Conservation (phyloP, 306 rosid genomes). For the Begonia loranthoides region DNA sequence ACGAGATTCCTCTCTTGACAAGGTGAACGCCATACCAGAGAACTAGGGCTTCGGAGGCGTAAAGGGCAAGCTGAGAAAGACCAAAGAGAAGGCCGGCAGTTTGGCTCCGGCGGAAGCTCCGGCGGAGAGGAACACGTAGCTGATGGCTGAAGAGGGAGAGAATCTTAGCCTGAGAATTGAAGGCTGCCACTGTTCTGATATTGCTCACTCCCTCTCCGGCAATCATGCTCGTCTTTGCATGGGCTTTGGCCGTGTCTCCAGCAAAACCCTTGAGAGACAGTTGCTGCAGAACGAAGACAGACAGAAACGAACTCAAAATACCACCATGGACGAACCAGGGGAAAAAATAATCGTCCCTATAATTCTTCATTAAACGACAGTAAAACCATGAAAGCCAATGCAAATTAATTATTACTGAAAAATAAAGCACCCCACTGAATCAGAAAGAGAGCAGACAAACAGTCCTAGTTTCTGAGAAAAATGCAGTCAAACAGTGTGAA, state of each 20-base stretch:
- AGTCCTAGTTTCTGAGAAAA: too few relatives aligned
- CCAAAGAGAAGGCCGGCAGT: constrained; percentile 68
- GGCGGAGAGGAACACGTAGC: constrained; percentile 60
- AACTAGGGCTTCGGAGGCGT: constrained; percentile 85
- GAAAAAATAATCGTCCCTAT: too few relatives aligned
- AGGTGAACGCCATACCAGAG: constrained; percentile 92
- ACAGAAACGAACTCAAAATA: too few relatives aligned
- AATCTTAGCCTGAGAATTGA: constrained; percentile 86
- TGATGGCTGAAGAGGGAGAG: constrained; percentile 57
- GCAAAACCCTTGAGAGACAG: constrained; percentile 95
- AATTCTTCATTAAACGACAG: too few relatives aligned
- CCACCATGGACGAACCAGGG: too few relatives aligned
- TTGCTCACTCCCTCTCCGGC: constrained; percentile 99
- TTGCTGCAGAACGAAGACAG: constrained; percentile 36
- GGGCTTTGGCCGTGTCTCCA: constrained; percentile 98
- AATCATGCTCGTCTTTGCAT: constrained; percentile 97
- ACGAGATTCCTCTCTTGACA: constrained; percentile 66
- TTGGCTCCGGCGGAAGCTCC: constrained; percentile 80
- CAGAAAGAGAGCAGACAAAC: too few relatives aligned
- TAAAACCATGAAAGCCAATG: too few relatives aligned
- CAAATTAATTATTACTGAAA: too few relatives aligned
- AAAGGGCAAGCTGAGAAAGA: constrained; percentile 79
- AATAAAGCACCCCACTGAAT: too few relatives aligned
- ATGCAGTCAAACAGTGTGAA: too few relatives aligned
- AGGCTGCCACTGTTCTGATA: constrained; percentile 93